A percentile compares a stretch with the other conserved stretches of the same genome.
Conservation (phyloP, 805 yeast genomes). For the Wickerhamiella alocasiicola region DNA sequence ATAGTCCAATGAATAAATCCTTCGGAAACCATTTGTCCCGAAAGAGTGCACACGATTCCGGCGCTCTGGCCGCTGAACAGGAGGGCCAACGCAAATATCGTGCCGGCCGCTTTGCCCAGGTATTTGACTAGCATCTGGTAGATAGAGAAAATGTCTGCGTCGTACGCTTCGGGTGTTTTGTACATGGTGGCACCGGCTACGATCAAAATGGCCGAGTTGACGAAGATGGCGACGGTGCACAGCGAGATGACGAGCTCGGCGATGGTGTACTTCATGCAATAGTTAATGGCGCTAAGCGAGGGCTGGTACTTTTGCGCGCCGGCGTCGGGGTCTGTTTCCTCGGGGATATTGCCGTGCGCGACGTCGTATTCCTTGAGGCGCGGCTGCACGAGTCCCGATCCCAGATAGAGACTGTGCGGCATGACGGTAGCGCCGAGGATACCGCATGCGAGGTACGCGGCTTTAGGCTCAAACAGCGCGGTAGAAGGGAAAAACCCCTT, state of each 20-base stretch:
- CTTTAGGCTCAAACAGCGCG: conserved; percentile 47
- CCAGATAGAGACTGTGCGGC: conserved; percentile 83
- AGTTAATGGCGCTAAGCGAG: conserved; percentile 64
- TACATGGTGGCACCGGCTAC: conserved; percentile 83
- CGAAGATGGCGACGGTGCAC: conserved; percentile 82
- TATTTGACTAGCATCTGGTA: conserved; percentile 57
- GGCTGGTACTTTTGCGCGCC: conserved; percentile 44
- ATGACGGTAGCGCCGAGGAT: conserved; percentile 89
- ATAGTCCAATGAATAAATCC: conserved; percentile 74
- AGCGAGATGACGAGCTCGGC: conserved; percentile 73
- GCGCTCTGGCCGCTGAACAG: conserved; percentile 90
- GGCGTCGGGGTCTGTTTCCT: conserved; percentile 12
- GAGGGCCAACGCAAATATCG: conserved; percentile 78
- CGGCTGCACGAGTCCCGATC: conserved; percentile 80
- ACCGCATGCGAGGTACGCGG: conserved; percentile 66
- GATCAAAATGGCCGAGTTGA: conserved; percentile 76
- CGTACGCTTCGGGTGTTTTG: conserved; percentile 50
- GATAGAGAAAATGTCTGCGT: conserved; percentile 73
- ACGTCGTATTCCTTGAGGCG: conserved; percentile 64
- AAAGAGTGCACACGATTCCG: conserved; percentile 84
- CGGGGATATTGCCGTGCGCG: conserved; percentile 32
- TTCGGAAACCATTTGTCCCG: conserved; percentile 89
- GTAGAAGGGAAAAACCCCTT: conserved; percentile 61
- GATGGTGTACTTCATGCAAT: conserved; percentile 67
- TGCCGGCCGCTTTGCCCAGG: conserved; percentile 75